A percentile compares a stretch with the other conserved stretches of the same genome.
Evolutionary conservation across 2,329 filamentous ascomycete species (phyloP).

Genomic region (Whalleya microplaca): DNA sequence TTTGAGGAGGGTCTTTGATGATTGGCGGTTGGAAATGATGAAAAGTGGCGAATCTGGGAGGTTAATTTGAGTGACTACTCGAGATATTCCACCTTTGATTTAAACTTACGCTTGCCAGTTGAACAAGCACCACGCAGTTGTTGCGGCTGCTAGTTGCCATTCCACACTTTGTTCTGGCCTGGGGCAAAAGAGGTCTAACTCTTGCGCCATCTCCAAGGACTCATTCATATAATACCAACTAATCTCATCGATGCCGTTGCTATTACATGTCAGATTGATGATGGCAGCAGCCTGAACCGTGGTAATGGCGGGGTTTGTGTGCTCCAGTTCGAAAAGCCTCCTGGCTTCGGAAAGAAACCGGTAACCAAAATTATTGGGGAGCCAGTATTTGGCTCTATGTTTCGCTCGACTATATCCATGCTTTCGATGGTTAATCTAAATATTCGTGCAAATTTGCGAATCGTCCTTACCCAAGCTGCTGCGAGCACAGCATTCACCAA

Average conservation of each 20-base stretch:
- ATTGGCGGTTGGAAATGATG: constrained; percentile 33
- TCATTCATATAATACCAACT: constrained; percentile 26
- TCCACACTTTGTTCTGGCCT: constrained; percentile 9
- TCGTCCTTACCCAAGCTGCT: constrained; percentile 32
- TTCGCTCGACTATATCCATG: constrained; percentile 33
- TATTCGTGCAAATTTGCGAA: neutral
- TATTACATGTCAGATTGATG: constrained; percentile 37
- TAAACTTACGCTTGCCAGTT: constrained; percentile 38
- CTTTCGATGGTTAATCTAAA: constrained; percentile 26
- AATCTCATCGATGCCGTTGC: constrained; percentile 32
- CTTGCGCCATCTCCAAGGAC: constrained; percentile 29
- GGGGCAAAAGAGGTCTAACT: constrained; percentile 29
- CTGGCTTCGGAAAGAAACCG: constrained; percentile 44
- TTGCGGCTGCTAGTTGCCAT: constrained; percentile 28
- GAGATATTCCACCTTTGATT: neutral
- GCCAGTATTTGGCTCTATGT: constrained; percentile 42
- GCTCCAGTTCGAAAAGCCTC: constrained; percentile 43
- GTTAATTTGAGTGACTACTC: neutral
- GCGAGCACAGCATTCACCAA: constrained; percentile 36
- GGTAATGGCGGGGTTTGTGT: constrained; percentile 30
- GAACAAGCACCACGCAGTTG: constrained; percentile 43
- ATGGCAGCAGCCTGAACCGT: constrained; percentile 42
- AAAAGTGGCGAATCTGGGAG: constrained; percentile 23
- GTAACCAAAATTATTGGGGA: constrained; percentile 39
- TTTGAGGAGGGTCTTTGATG: constrained; percentile 35